Conservation (phyloP, 2,329 filamentous ascomycete genomes). For the Dactylellina sp. region DNA sequence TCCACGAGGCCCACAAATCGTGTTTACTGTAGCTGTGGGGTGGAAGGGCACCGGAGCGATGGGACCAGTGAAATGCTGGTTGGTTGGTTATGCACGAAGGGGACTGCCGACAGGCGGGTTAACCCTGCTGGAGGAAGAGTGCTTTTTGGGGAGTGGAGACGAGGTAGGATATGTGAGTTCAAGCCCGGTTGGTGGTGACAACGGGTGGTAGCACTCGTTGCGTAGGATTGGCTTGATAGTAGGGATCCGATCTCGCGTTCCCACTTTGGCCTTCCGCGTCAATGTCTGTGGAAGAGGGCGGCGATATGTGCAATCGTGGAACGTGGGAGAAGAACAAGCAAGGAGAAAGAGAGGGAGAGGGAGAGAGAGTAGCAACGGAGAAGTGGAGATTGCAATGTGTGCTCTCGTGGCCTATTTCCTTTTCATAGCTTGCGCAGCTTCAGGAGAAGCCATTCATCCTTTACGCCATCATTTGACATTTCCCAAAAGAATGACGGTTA, state of each 20-base stretch:
- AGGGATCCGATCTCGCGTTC: constrained; percentile 50
- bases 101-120: constrained; percentile 48
- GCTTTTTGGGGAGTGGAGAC: constrained; percentile 54
- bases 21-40: constrained; percentile 31
- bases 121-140: constrained; percentile 43
- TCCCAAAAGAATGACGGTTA: constrained; percentile 38
- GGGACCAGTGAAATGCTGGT: constrained; percentile 50
- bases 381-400: constrained; percentile 26
- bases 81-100: constrained; percentile 35
- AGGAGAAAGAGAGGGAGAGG: constrained; percentile 10
- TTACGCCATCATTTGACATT: constrained; percentile 43
- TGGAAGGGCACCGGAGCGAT: constrained; percentile 32
- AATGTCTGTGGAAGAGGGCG: constrained; percentile 3
- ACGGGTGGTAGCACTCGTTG: constrained; percentile 53
- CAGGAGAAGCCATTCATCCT: constrained; percentile 27
- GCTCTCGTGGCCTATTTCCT: constrained; percentile 19
- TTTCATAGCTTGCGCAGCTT: constrained; percentile 36
- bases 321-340: constrained; percentile 3
- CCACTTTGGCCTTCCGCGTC: constrained; percentile 26
- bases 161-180: constrained; percentile 56
- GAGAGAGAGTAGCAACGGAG: constrained; percentile 25
- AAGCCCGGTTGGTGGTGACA: constrained; percentile 52
- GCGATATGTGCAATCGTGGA: constrained; percentile 10
- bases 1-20: constrained; percentile 40
- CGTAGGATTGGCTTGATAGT: constrained; percentile 46